These are phyloP conservation scores for Talaromyces wortmannii DNA, from an alignment of 495 filamentous ascomycete genomes.

Conservation along the genomic window DNA sequence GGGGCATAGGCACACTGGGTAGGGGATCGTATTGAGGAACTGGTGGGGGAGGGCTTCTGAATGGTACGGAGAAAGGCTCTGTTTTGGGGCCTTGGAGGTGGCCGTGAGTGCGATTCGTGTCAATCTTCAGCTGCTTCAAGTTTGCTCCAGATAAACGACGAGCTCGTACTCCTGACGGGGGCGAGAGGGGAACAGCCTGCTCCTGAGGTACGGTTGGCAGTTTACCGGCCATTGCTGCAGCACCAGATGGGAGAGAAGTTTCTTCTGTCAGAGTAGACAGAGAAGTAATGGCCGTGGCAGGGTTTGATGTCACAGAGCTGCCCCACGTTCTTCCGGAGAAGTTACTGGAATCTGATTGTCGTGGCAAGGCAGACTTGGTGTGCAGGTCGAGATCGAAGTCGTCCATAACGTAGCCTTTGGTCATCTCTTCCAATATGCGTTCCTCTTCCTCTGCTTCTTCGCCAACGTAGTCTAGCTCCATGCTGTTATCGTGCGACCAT, in stretches of 20 bases:
- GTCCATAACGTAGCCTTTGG: constrained; percentile 76
- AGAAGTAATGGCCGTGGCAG: constrained; percentile 62
- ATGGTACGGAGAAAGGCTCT: constrained; percentile 26
- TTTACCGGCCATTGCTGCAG: constrained; percentile 19
- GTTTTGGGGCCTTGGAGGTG: constrained; percentile 32
- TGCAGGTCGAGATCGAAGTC: constrained; percentile 76
- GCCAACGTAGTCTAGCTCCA: constrained; percentile 45
- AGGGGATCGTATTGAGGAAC: constrained; percentile 22
- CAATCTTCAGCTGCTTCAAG: constrained; percentile 80
- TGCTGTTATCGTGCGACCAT: constrained; percentile 21
- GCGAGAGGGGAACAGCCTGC: constrained; percentile 19
- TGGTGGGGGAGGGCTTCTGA: constrained; percentile 15
- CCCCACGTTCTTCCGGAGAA: constrained; percentile 82
- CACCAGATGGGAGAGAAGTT: constrained; percentile 21
- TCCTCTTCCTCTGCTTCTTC: constrained; percentile 90
- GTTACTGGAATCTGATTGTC: constrained; percentile 84
- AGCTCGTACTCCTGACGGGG: constrained; percentile 55
- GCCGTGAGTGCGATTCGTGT: constrained; percentile 53
- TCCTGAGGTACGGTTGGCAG: constrained; percentile 14
- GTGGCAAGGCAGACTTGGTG: constrained; percentile 69
- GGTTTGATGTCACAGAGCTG: constrained; percentile 74
- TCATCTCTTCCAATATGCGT: constrained; percentile 87
- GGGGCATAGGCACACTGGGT: constrained; percentile 12
- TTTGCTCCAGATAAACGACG: constrained; percentile 77
- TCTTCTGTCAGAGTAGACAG: constrained; percentile 75